A percentile compares a stretch with the other conserved stretches of the same genome.
phyloP scores from a whole-genome alignment of 2,329 filamentous ascomycete genomes.

The Aureobasidium namibiae region DNA sequence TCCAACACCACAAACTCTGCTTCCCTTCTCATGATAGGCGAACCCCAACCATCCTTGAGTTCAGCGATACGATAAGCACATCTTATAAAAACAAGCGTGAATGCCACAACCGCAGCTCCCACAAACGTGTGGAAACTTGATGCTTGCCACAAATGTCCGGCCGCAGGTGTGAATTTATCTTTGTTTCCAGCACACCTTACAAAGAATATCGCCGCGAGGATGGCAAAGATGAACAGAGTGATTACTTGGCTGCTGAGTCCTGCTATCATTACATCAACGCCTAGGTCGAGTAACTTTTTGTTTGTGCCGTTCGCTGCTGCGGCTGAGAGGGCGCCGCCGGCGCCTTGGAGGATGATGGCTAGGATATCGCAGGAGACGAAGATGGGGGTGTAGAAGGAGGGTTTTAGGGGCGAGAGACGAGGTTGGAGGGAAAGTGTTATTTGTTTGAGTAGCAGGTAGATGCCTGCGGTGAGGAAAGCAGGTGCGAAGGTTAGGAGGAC shows the following conservation, averaged over 20 bases:
- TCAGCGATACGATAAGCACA: slow-evolving; percentile 26
- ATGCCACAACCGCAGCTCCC: slow-evolving; percentile 20
- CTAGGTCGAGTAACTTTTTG: slow-evolving; percentile 33
- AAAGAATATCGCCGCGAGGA: slow-evolving; percentile 31
- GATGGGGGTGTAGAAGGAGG: slow-evolving; percentile 40
- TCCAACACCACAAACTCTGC: slow-evolving; percentile 18
- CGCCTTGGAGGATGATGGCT: slow-evolving; percentile 51
- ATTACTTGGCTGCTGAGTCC: slow-evolving; percentile 51
- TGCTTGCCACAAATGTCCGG: slow-evolving; percentile 4
- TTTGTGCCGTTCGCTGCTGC: slow-evolving; percentile 32
- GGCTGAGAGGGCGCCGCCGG: slow-evolving; percentile 50
- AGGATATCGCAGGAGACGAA: slow-evolving; percentile 53
- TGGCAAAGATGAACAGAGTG: slow-evolving; percentile 41
- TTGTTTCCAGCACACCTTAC: neutral
- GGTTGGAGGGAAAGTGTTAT: slow-evolving; percentile 35
- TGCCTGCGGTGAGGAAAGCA: slow-evolving; percentile 37
- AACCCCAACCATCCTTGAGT: slow-evolving; percentile 18
- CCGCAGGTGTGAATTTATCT: neutral
- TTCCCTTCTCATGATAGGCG: slow-evolving; percentile 16
- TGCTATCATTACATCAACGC: slow-evolving; percentile 50
- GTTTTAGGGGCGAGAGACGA: slow-evolving; percentile 22
- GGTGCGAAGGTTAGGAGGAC: slow-evolving; percentile 37
- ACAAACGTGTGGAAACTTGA: slow-evolving; percentile 23
- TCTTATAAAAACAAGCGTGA: slow-evolving; percentile 21
- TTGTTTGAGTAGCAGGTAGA: slow-evolving; percentile 38